Evolutionary conservation across 345 rosid genomes (phyloP), one percentile per base, ranked within the genome.

Genomic region (Euphorbia peplus): DNA sequence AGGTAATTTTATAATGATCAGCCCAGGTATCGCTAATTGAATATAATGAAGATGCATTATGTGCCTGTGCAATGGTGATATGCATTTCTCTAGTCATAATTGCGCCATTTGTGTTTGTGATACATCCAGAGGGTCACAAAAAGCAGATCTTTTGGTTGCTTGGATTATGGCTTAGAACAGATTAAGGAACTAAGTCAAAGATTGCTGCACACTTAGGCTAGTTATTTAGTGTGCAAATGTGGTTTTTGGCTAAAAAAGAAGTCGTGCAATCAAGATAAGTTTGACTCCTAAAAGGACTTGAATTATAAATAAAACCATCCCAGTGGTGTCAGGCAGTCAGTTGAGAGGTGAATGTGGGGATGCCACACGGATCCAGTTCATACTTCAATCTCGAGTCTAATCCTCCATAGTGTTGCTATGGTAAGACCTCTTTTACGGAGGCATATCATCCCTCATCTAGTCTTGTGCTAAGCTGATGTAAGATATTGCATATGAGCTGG

Each of bases 1-100:
- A 86, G 87, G 97, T 95, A 79, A 51, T 76, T 64, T 30, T 29
- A 62, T 32, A 26, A 42, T 39, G 24, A 24, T 21, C 63, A 21
- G 35, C 19, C 62, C 21, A 16, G 18, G 5, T 13, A 8, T 48
- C 54, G 51, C 19, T 35, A 1, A n/a, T 48, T 62, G 51, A 13
- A 19, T 22, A 19, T 39, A 5, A 39, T 39, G 65, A 21, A 16
- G 32, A 39, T 62, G 32, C 32, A 12, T 63, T 63, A 24, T 13
- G 24, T 53, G n/a, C 13, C 28, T 24, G 9, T 53, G 12, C 2
- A 24, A 53, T 39, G 42, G 42, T 8, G 4, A 39, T 39, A 53
- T 53, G 58, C 29, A 53, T 28, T 42, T 12, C 5, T n/a, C 35
- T 22, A 22, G 7, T 63, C 5, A 42, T 44, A 42, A 25, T 51